Base-by-base conservation (phyloP, 2,329 filamentous ascomycete species). In the Talaromyces sp. region DNA sequence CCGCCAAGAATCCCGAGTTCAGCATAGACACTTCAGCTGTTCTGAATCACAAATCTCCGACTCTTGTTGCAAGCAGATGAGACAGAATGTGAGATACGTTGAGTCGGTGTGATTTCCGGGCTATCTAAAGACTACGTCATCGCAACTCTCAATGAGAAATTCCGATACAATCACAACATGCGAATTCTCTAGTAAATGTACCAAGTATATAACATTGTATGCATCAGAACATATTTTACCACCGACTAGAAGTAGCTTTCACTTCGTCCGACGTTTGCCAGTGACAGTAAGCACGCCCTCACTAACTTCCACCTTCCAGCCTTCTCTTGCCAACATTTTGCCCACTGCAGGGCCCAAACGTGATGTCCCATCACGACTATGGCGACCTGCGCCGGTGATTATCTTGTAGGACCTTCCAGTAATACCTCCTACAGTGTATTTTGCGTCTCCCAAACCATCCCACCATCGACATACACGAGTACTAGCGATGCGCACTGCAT, bases 321-420 rank as follows among this genome's bases (percentile, higher is more conserved):
- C 91, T 60, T 93, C 89, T 45, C 83, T 81, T 39, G 86, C 80
- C 41, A 97, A 77, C 68, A 86, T 86, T 67, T 84, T 86, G 48
- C 82, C 86, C n/a, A 97, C 91, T 15, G 89, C 88, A 58, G 88
- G 87, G 5, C 91, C 87, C 60, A 97, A 72, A 64, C 84, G 86
- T 1, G 88, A 89, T 57, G 83, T 86, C 0, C 91, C 91, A 54
- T 88, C 85, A 48, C 84, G 81, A 65, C 85, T 94, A 73, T 97
- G 93, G 56, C 81, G 81, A 1, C 93, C 93, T 13, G 87, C 70
- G 0, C 93, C 93, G 2, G 91, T 96, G 56, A 97, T 83, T 60
- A 97, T 86, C 39, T 82, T 84, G 66, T 88, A 91, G 0, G 84
- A 80, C 6, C 77, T 77, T 66, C 80, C 77, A 19, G 79, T 76